Base-by-base conservation (phyloP, 257 asterid species). In the Nicotiana noctiflora region DNA sequence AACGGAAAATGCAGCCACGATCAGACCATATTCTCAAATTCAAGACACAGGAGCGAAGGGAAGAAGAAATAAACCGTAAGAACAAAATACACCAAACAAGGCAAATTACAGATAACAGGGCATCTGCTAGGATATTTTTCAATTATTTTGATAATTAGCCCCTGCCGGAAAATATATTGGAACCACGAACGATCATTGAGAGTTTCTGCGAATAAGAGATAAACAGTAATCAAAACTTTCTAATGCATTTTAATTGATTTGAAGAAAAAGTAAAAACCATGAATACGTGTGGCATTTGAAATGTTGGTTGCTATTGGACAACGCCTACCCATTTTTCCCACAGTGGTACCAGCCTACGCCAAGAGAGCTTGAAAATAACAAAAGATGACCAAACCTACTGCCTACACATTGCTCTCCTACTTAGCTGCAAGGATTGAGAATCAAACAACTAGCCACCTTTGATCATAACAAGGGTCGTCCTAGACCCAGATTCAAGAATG, bases 401-500 rank as follows among this genome's bases (percentile, higher is more conserved):
- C 77, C 77, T 70, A 44, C 59, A 44, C 59, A 70, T 21, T 44
- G 77, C 59, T 70, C 59, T 44, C 77, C 77, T 32, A 70, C 34
- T 32, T 44, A 70, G 59, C 59, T 70, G 59, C 77, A 44, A 23
- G 75, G 81, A 6, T 12, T 6, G 23, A 32, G 70, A 49, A 55
- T 60, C 37, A 79, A 32, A 44, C 34, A 25, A 44, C 82, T 59
- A 19, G 51, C 78, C 79, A 64, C 61, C 53, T 61, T 25, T 51
- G 59, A 70, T 65, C 82, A 77, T 34, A 61, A 66, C 77, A 75
- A 23, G 76, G 82, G 52, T 77, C 18, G 61, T 17, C 78, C 68
- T 49, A 56, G 34, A 65, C 80, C 75, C 9, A 68, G 77, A 63
- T 78, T 86, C 92, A 90, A 83, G 89, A 85, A 72, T 86, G 95